phyloP scores from a whole-genome alignment of 352 stramenopile genomes.

The Globisporangium canariense region DNA sequence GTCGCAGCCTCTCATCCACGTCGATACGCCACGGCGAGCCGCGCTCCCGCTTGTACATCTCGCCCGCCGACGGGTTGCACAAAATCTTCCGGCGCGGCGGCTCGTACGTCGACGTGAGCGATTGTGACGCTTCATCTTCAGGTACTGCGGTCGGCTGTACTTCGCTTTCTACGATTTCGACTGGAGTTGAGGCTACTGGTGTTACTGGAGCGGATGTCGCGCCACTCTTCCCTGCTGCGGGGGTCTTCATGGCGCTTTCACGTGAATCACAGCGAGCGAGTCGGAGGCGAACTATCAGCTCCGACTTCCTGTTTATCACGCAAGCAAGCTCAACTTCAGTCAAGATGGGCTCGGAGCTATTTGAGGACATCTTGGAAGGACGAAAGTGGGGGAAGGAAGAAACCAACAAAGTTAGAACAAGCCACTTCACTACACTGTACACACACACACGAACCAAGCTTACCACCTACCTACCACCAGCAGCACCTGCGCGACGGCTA shows the following conservation, averaged over 20 bases:
- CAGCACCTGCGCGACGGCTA: background rate
- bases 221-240: background rate
- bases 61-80: conserved; percentile 56
- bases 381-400: background rate
- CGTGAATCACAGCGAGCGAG: background rate
- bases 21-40: conserved; percentile 47
- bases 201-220: background rate
- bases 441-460: background rate
- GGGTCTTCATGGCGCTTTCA: conserved; percentile 6
- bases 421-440: background rate
- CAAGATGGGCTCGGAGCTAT: background rate
- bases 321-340: too few relatives aligned
- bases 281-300: background rate
- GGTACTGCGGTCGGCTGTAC: background rate
- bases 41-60: conserved; percentile 61
- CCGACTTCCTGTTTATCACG: too few relatives aligned
- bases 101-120: background rate
- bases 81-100: conserved; percentile 33
- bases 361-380: background rate
- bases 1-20: conserved; percentile 34
- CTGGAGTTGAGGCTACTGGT: background rate
- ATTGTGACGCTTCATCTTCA: background rate
- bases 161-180: background rate
- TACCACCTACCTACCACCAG: too few relatives aligned
- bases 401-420: background rate